Percentiles rank a stretch among this genome's conserved stretches.
phyloP scores from a whole-genome alignment of 257 asterid species.

The Penstemon barbatus region DNA sequence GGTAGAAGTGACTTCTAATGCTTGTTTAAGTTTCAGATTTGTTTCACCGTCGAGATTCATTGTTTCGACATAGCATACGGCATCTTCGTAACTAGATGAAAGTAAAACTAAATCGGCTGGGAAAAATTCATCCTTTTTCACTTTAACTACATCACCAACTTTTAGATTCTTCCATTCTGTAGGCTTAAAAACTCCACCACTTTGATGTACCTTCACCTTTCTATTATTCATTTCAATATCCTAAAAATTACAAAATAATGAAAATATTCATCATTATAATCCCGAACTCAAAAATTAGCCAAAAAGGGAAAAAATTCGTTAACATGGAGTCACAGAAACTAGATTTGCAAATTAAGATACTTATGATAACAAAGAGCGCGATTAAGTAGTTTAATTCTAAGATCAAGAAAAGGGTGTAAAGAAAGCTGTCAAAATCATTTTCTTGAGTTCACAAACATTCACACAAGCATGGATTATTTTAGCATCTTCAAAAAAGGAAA shows the following conservation, averaged over 20 bases:
- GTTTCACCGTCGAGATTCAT: conserved; percentile 78
- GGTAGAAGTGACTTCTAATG: conserved; percentile 53
- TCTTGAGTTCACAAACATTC: conserved; percentile 19
- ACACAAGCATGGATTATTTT: neutral
- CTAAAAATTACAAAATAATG: conserved; percentile 31
- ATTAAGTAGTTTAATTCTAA: too few relatives aligned
- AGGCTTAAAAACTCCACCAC: conserved; percentile 43
- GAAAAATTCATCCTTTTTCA: conserved; percentile 66
- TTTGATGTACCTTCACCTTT: conserved; percentile 49
- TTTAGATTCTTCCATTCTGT: conserved; percentile 60
- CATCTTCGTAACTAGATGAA: conserved; percentile 66
- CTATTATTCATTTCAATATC: conserved; percentile 69
- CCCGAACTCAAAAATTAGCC: conserved; percentile 3
- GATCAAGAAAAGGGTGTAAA: too few relatives aligned
- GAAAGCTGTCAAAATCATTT: conserved; percentile 9
- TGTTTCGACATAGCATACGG: conserved; percentile 72
- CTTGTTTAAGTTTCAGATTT: conserved; percentile 70
- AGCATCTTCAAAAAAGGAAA: neutral
- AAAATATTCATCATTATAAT: conserved; percentile 22
- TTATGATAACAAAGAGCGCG: neutral
- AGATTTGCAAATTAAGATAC: neutral
- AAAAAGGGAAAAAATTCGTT: neutral
- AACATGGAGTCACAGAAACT: neutral
- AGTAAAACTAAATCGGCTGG: conserved; percentile 68
- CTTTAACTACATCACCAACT: conserved; percentile 68